These are phyloP conservation scores for Amanita pallidorosea DNA, from an alignment of 768 basidiomycete species.

Conservation along the genomic window DNA sequence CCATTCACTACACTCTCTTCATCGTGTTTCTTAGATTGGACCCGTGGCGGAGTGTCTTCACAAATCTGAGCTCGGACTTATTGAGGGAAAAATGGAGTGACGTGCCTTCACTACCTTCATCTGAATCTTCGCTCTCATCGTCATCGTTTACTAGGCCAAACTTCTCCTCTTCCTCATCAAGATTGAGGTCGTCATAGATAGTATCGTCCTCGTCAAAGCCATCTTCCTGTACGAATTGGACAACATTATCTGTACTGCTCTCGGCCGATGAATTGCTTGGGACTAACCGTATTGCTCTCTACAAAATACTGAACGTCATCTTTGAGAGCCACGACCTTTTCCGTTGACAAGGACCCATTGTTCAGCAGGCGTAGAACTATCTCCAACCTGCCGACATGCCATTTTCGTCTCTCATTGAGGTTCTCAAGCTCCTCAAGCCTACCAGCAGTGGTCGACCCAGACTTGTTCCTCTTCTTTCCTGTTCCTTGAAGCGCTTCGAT, in stretches of 20 bases:
- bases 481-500: conserved; percentile 74
- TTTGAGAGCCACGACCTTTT: conserved; percentile 72
- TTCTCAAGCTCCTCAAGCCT: conserved; percentile 77
- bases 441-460: conserved; percentile 50
- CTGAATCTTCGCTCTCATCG: conserved; percentile 68
- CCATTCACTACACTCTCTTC: conserved; percentile 68
- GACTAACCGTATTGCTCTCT: conserved; percentile 84
- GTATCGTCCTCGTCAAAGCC: conserved; percentile 96
- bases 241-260: conserved; percentile 11
- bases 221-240: conserved; percentile 58
- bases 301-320: conserved; percentile 97
- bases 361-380: conserved; percentile 88
- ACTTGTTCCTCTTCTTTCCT: conserved; percentile 80
- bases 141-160: conserved; percentile 75
- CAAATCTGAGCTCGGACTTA: neutral
- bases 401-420: conserved; percentile 88
- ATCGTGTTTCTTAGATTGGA: conserved; percentile 65
- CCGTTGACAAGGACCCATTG: conserved; percentile 81
- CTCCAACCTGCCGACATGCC: conserved; percentile 91
- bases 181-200: conserved; percentile 94
- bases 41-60: conserved; percentile 54
- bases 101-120: conserved; percentile 64
- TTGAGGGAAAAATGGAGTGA: neutral
- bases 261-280: conserved; percentile 2
- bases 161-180: conserved; percentile 94